phyloP scores from a whole-genome alignment of 805 yeast species.

The Komagataella populi region DNA sequence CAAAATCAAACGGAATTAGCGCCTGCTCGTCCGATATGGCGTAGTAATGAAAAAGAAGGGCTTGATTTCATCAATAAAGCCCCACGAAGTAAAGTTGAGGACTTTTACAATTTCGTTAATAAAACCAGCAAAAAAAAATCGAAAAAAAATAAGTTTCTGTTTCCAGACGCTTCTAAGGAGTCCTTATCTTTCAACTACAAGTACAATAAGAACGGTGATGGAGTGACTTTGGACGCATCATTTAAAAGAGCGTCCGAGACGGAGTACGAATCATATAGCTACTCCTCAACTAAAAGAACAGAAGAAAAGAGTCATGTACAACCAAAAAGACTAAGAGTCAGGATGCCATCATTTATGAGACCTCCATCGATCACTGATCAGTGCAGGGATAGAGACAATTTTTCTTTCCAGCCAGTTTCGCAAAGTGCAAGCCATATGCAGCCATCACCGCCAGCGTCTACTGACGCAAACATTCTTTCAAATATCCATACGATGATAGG shows the following conservation, averaged over 20 bases:
- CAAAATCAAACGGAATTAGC: not conserved
- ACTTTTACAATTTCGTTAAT: not conserved
- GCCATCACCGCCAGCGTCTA: not conserved
- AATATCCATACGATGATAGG: constrained; percentile 1
- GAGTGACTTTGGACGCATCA: not conserved
- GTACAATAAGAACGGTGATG: not conserved
- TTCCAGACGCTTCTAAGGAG: not conserved
- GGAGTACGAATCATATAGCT: not conserved
- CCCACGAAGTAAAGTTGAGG: not conserved
- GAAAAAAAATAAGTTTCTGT: too few species aligned
- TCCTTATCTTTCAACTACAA: not conserved
- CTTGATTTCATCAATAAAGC: not conserved
- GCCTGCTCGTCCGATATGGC: not conserved
- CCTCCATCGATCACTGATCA: not conserved
- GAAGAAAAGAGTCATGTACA: not conserved
- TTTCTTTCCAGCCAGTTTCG: not conserved
- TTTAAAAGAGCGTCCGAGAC: not conserved
- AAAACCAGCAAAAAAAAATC: not conserved
- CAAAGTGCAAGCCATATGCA: not conserved
- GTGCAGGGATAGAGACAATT: not conserved
- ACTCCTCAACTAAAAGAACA: not conserved
- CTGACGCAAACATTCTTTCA: not conserved
- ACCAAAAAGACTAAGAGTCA: not conserved
- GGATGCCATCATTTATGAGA: not conserved
- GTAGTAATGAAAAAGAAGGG: not conserved